These are phyloP conservation scores for Fusarium subglutinans DNA, from an alignment of 2,329 filamentous ascomycete genomes.

Conservation along the genomic window DNA sequence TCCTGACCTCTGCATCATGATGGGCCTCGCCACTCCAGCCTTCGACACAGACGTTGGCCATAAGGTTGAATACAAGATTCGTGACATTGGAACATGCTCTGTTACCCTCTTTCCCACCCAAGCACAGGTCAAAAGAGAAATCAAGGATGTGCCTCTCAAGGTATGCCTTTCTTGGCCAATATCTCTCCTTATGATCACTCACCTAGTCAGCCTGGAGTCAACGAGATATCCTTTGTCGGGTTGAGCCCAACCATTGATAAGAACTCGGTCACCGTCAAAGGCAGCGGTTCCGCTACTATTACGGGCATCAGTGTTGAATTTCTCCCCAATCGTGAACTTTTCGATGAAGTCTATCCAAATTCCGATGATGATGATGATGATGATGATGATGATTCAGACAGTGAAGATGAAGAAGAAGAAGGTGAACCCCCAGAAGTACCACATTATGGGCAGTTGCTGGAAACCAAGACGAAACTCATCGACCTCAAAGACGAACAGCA, in stretches of 20 bases:
- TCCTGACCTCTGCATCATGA: background rate
- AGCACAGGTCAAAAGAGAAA: slow-evolving; percentile 69
- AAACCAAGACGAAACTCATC: slow-evolving; percentile 45
- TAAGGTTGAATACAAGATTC: slow-evolving; percentile 63
- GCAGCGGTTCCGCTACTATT: slow-evolving; percentile 64
- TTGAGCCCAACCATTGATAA: slow-evolving; percentile 65
- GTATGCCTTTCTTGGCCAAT: slow-evolving; percentile 16
- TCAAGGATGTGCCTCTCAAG: slow-evolving; percentile 58
- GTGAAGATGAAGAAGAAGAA: slow-evolving; percentile 36
- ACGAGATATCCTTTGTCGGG: slow-evolving; percentile 66
- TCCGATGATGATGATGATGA: slow-evolving; percentile 49
- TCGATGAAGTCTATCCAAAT: slow-evolving; percentile 63
- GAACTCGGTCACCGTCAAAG: slow-evolving; percentile 69
- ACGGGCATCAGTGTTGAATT: slow-evolving; percentile 70
- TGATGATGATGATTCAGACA: slow-evolving; percentile 46
- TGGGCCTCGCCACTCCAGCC: background rate
- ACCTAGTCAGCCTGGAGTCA: slow-evolving; percentile 58
- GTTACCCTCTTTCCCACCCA: slow-evolving; percentile 71
- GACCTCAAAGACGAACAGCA: slow-evolving; percentile 39
- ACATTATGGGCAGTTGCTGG: slow-evolving; percentile 29
- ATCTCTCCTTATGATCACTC: background rate
- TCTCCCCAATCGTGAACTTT: slow-evolving; percentile 63
- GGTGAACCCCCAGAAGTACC: slow-evolving; percentile 39
- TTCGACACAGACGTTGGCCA: slow-evolving; percentile 51
- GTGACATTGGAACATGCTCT: slow-evolving; percentile 65